These are phyloP conservation scores for Calocybe gangraenosa DNA, from an alignment of 768 basidiomycete genomes.

Conservation along the genomic window DNA sequence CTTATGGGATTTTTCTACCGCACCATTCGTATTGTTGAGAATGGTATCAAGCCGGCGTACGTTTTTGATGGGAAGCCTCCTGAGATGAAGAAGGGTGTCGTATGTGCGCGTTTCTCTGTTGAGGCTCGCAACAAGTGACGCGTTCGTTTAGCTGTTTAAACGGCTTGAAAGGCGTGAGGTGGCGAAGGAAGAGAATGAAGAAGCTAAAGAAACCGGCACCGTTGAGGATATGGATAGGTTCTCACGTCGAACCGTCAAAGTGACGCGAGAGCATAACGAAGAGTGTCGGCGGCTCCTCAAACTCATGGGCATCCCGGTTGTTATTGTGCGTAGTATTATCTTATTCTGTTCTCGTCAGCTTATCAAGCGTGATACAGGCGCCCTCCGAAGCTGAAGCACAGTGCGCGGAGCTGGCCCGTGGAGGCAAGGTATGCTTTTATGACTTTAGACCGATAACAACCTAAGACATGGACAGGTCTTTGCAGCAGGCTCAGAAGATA, in stretches of 20 bases:
- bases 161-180: conserved; percentile 90
- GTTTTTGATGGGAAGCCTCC: conserved; percentile 99
- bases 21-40: conserved; percentile 96
- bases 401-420: conserved; percentile 96
- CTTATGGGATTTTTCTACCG: conserved; percentile 99
- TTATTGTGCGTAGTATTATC: conserved; percentile 58
- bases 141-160: conserved; percentile 72
- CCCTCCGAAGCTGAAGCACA: conserved; percentile 99
- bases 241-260: conserved; percentile 87
- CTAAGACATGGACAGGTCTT: conserved; percentile 60
- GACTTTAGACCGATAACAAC: background rate
- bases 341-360: background rate
- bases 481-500: conserved; percentile 97
- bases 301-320: conserved; percentile 96
- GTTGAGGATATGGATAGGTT: conserved; percentile 91
- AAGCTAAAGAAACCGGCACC: conserved; percentile 95
- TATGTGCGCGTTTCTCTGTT: conserved; percentile 38
- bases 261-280: conserved; percentile 94
- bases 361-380: conserved; percentile 48
- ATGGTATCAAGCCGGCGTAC: conserved; percentile 97
- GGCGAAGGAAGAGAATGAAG: conserved; percentile 91
- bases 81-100: conserved; percentile 94
- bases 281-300: conserved; percentile 84
- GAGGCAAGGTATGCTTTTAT: conserved; percentile 66
- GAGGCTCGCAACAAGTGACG: conserved; percentile 1